phyloP scores from a whole-genome alignment of 2,329 filamentous ascomycete species.

The Clarireedia monteithiana region DNA sequence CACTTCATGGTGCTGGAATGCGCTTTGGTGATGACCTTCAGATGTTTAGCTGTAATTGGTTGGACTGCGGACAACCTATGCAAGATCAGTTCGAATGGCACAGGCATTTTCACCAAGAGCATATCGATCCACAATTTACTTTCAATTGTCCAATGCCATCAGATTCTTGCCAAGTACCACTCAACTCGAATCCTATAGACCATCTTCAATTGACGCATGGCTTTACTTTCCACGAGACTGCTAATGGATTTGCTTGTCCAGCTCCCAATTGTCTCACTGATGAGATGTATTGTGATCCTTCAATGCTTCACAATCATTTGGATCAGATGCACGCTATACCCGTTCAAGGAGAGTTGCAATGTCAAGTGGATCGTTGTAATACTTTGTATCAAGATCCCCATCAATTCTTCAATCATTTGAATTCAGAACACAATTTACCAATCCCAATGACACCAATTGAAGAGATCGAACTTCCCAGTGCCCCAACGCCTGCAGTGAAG shows the following conservation, averaged over 20 bases:
- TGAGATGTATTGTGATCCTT: slow-evolving; percentile 18
- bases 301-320: slow-evolving; percentile 26
- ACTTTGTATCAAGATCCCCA: slow-evolving; percentile 19
- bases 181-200: slow-evolving; percentile 21
- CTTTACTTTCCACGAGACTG: slow-evolving; percentile 18
- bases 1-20: slow-evolving; percentile 13
- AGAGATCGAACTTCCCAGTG: slow-evolving; percentile 14
- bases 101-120: slow-evolving; percentile 22
- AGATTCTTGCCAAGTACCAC: slow-evolving; percentile 17
- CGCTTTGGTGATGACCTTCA: slow-evolving; percentile 11
- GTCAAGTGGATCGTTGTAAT: slow-evolving; percentile 21
- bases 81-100: slow-evolving; percentile 19
- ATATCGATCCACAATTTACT: slow-evolving; percentile 26
- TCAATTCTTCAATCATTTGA: slow-evolving; percentile 22
- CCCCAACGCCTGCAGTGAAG: background rate
- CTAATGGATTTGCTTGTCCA: slow-evolving; percentile 21
- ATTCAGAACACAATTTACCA: slow-evolving; percentile 18
- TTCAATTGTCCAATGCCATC: slow-evolving; percentile 24
- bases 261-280: slow-evolving; percentile 19
- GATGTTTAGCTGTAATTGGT: slow-evolving; percentile 22
- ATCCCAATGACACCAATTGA: slow-evolving; percentile 11
- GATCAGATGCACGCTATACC: slow-evolving; percentile 25
- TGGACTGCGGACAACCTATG: slow-evolving; percentile 20
- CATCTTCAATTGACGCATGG: slow-evolving; percentile 25
- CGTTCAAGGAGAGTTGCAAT: slow-evolving; percentile 20